Percentiles rank a stretch among this genome's conserved stretches.
Conservation (phyloP, 208 protist genomes). For the Wallacemonas sp. region DNA sequence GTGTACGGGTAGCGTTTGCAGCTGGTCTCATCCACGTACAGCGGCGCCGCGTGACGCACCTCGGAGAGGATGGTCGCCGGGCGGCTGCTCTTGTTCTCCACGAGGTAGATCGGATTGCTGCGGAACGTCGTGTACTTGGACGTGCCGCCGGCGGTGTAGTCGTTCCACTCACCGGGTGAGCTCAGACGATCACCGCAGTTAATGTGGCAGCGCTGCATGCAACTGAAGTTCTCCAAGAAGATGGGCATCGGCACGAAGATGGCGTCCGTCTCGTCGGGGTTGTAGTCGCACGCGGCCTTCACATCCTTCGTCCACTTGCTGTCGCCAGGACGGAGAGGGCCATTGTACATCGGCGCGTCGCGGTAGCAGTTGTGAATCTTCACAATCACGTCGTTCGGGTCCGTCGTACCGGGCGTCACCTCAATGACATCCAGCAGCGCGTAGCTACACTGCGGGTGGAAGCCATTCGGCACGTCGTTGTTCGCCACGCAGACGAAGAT, state of each 20-base stretch:
- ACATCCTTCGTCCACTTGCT: slow-evolving; percentile 50
- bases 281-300: slow-evolving; percentile 41
- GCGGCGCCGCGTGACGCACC: slow-evolving; percentile 41
- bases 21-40: slow-evolving; percentile 55
- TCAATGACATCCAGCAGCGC: slow-evolving; percentile 68
- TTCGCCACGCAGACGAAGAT: slow-evolving; percentile 73
- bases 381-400: slow-evolving; percentile 56
- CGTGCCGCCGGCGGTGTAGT: slow-evolving; percentile 58
- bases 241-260: slow-evolving; percentile 64
- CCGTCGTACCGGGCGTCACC: slow-evolving; percentile 26
- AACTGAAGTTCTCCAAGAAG: slow-evolving; percentile 79
- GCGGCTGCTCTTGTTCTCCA: slow-evolving; percentile 75
- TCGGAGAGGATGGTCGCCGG: slow-evolving; percentile 67
- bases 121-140: slow-evolving; percentile 86
- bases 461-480: slow-evolving; percentile 44
- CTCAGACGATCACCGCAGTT: slow-evolving; percentile 83
- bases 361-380: slow-evolving; percentile 80
- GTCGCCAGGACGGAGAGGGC: slow-evolving; percentile 21
- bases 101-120: slow-evolving; percentile 81
- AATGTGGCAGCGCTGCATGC: slow-evolving; percentile 83
- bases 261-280: slow-evolving; percentile 33
- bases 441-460: slow-evolving; percentile 77
- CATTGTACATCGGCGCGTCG: slow-evolving; percentile 55
- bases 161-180: slow-evolving; percentile 66
- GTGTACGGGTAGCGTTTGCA: slow-evolving; percentile 81